A percentile compares a stretch with the other conserved stretches of the same genome.
Evolutionary conservation across 768 basidiomycete species (phyloP).

Genomic region (Coprinopsis marcescibilis): DNA sequence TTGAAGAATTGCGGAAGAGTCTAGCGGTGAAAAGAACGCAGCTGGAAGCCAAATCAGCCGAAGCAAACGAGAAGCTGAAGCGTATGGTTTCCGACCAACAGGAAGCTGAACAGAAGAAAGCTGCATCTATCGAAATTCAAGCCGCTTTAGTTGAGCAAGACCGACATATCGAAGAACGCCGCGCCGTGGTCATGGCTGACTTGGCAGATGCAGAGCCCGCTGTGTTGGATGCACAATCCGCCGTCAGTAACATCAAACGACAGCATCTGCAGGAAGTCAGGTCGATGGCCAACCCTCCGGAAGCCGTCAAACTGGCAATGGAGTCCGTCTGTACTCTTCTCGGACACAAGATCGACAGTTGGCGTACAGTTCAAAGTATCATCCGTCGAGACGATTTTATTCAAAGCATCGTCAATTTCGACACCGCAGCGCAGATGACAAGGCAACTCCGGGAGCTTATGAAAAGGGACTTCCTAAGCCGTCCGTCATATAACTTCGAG

Average conservation of each 20-base stretch:
- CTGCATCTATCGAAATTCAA: slow-evolving; percentile 93
- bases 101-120: slow-evolving; percentile 97
- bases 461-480: slow-evolving; percentile 89
- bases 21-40: slow-evolving; percentile 91
- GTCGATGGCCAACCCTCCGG: slow-evolving; percentile 97
- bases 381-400: slow-evolving; percentile 98
- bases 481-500: slow-evolving; percentile 91
- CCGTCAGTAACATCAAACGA: slow-evolving; percentile 95
- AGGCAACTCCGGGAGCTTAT: slow-evolving; percentile 82
- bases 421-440: slow-evolving; percentile 88
- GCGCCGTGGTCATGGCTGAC: slow-evolving; percentile 86
- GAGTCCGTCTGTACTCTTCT: slow-evolving; percentile 96
- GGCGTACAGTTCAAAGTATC: slow-evolving; percentile 93
- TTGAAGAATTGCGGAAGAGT: slow-evolving; percentile 93
- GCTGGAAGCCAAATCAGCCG: slow-evolving; percentile 86
- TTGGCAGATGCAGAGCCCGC: slow-evolving; percentile 98
- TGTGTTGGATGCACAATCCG: slow-evolving; percentile 88
- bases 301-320: slow-evolving; percentile 96
- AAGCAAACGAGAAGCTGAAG: slow-evolving; percentile 95
- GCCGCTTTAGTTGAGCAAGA: slow-evolving; percentile 91
- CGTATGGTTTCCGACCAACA: slow-evolving; percentile 99
- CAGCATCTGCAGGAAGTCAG: slow-evolving; percentile 96
- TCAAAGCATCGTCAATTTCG: slow-evolving; percentile 90
- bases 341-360: slow-evolving; percentile 94
- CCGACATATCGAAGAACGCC: slow-evolving; percentile 80